A percentile compares a stretch with the other conserved stretches of the same genome.
Evolutionary conservation across 352 stramenopile genomes (phyloP).

Genomic region (Globisporangium abappressorium): DNA sequence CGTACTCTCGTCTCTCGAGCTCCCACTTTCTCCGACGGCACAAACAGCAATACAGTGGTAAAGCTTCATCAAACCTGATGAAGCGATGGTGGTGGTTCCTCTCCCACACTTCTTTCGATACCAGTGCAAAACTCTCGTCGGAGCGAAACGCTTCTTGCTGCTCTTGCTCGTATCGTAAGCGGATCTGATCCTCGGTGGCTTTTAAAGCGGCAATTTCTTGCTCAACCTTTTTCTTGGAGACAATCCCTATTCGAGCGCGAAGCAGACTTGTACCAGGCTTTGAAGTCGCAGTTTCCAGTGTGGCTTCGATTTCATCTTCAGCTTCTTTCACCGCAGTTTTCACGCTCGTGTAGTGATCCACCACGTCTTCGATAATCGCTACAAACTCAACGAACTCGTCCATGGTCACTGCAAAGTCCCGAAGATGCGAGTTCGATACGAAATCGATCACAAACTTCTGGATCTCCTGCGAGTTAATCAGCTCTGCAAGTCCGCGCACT

Average conservation of each 20-base stretch:
- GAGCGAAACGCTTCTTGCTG: conserved; percentile 18
- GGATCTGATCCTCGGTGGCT: conserved; percentile 36
- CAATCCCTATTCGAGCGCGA: conserved; percentile 37
- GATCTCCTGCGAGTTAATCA: conserved; percentile 39
- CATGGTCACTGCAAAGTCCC: conserved; percentile 27
- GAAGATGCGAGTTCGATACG: conserved; percentile 23
- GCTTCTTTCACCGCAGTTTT: conserved; percentile 49
- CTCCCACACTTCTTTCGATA: conserved; percentile 57
- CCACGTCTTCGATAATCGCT: conserved; percentile 49
- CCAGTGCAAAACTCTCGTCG: conserved; percentile 22
- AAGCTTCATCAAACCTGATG: conserved; percentile 29
- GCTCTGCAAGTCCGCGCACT: conserved; percentile 42
- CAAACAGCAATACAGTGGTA: conserved; percentile 56
- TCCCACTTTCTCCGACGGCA: conserved; percentile 68
- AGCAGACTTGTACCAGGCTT: conserved; percentile 29
- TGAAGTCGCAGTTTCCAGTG: conserved; percentile 23
- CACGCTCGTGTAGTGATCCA: conserved; percentile 43
- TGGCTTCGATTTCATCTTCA: conserved; percentile 53
- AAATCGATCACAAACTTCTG: conserved; percentile 67
- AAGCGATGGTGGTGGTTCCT: conserved; percentile 68
- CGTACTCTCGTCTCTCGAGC: conserved; percentile 33
- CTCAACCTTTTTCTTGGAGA: conserved; percentile 54
- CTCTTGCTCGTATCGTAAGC: conserved; percentile 22
- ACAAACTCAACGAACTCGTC: conserved; percentile 55
- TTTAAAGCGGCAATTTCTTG: conserved; percentile 47